Conservation (phyloP, 257 asterid species). For the Nyctanthes arbortristis region DNA sequence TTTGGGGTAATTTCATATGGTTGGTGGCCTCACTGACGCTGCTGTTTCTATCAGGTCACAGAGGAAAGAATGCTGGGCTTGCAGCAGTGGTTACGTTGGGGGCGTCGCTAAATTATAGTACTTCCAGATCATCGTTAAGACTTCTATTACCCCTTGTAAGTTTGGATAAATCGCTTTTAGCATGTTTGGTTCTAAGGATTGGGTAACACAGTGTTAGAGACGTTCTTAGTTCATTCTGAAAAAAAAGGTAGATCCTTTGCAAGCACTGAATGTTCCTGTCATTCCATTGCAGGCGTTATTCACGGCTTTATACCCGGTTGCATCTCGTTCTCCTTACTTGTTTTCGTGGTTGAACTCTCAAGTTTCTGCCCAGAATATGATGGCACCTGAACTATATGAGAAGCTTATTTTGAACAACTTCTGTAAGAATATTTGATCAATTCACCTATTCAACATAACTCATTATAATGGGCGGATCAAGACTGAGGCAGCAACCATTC, state of each 20-base stretch:
- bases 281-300: slow-evolving; percentile 86
- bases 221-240: slow-evolving; percentile 4
- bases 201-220: no score
- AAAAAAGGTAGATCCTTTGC: slow-evolving; percentile 87
- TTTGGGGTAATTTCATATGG: no score
- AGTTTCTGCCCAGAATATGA: slow-evolving; percentile 93
- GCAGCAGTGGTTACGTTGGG: slow-evolving; percentile 88
- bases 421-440: slow-evolving; percentile 84
- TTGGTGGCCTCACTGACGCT: no score
- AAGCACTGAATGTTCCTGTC: slow-evolving; percentile 84
- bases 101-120: slow-evolving; percentile 85
- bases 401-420: slow-evolving; percentile 88
- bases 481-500: no score
- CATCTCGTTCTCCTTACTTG: slow-evolving; percentile 86
- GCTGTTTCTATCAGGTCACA: slow-evolving; percentile 57
- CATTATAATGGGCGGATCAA: no score
- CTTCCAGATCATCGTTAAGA: slow-evolving; percentile 81
- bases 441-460: no score
- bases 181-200: no score
- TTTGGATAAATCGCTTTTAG: neutral
- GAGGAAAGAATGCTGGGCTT: slow-evolving; percentile 78
- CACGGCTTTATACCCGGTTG: slow-evolving; percentile 85
- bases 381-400: slow-evolving; percentile 88
- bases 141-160: slow-evolving; percentile 87
- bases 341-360: slow-evolving; percentile 81